Percentiles rank a stretch among this genome's conserved stretches.
phyloP scores from a whole-genome alignment of 805 yeast genomes.

The Jamesozyma lodderae region DNA sequence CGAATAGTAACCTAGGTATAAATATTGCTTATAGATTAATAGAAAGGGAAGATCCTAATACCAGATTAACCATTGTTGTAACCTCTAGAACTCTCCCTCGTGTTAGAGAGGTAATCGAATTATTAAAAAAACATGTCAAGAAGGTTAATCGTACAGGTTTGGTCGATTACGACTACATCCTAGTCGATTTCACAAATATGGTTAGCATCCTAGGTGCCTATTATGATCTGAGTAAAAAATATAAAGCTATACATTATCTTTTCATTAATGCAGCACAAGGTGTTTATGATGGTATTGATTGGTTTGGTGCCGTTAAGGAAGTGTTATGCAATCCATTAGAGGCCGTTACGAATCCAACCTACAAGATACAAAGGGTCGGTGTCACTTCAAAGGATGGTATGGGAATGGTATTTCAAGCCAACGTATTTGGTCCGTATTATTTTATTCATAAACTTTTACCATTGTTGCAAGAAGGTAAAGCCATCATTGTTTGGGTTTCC shows the following conservation, averaged over 20 bases:
- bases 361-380: slow-evolving; percentile 75
- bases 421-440: slow-evolving; percentile 94
- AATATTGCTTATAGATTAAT: slow-evolving; percentile 77
- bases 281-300: slow-evolving; percentile 77
- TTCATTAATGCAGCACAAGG: slow-evolving; percentile 89
- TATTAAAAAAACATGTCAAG: slow-evolving; percentile 40
- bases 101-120: slow-evolving; percentile 63
- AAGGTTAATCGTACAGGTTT: slow-evolving; percentile 40
- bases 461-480: slow-evolving; percentile 45
- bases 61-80: slow-evolving; percentile 66
- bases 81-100: slow-evolving; percentile 85
- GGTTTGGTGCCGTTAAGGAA: slow-evolving; percentile 68
- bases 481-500: slow-evolving; percentile 76
- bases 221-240: slow-evolving; percentile 58
- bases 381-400: slow-evolving; percentile 66
- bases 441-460: slow-evolving; percentile 58
- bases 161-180: slow-evolving; percentile 76
- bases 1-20: slow-evolving; percentile 65
- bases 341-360: slow-evolving; percentile 83
- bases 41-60: slow-evolving; percentile 43
- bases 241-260: slow-evolving; percentile 61
- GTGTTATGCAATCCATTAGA: slow-evolving; percentile 56
- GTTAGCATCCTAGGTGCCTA: slow-evolving; percentile 70
- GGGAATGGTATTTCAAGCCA: slow-evolving; percentile 88
- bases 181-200: slow-evolving; percentile 89